Evolutionary conservation across 202 grass and related monocot genomes (phyloP).

Genomic region (Dendrocalamus latiflorus): DNA sequence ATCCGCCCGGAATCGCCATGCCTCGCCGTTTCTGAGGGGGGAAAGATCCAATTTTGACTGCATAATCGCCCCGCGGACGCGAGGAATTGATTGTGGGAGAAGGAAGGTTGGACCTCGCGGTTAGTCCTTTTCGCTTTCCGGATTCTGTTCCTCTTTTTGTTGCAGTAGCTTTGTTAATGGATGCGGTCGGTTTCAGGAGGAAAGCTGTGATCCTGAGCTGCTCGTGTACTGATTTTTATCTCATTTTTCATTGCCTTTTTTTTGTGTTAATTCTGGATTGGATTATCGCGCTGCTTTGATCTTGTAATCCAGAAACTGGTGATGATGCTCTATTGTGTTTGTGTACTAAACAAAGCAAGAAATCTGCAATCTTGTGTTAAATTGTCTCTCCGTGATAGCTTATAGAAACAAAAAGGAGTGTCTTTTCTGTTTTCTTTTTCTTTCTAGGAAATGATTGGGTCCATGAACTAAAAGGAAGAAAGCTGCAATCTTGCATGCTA

Average conservation of each 20-base stretch:
- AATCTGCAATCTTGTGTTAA: not conserved
- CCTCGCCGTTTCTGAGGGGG: not conserved
- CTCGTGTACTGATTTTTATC: not conserved
- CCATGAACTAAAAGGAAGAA: not conserved
- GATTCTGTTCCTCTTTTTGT: not conserved
- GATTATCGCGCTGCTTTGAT: not conserved
- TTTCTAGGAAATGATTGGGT: not conserved
- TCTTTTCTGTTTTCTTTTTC: not conserved
- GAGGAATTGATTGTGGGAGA: not conserved
- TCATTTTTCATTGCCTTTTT: not conserved
- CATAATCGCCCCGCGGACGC: not conserved
- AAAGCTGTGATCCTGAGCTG: not conserved
- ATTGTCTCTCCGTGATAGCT: not conserved
- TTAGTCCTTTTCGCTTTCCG: not conserved
- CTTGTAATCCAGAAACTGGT: not conserved
- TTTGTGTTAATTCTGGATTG: not conserved
- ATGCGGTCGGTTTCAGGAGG: not conserved
- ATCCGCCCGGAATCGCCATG: not conserved
- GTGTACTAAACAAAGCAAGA: not conserved
- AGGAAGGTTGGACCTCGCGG: not conserved
- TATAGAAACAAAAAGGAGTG: not conserved
- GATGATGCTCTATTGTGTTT: not conserved
- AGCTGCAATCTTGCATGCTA: constrained; percentile 13
- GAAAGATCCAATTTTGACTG: not conserved
- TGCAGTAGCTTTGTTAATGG: not conserved